phyloP scores from a whole-genome alignment of 129 eudicot species.

The Artemisia argyi region DNA sequence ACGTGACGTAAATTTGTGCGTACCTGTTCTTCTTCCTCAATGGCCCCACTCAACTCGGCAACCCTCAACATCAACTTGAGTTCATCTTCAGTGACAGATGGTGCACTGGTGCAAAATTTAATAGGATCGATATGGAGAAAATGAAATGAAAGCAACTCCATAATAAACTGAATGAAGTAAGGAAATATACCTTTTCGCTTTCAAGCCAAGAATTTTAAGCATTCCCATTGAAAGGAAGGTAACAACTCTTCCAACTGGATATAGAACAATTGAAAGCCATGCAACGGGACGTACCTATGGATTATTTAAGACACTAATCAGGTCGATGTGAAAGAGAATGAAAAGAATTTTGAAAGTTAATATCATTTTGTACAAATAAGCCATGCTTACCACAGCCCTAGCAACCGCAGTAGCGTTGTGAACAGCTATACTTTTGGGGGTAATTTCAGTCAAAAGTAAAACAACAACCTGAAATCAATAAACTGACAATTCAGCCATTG shows the following conservation, averaged over 20 bases:
- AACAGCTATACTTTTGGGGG: conserved; percentile 77
- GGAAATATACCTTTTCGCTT: conserved; percentile 49
- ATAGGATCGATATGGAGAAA: not conserved
- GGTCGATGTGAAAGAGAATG: conserved; percentile 11
- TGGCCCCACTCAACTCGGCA: conserved; percentile 74
- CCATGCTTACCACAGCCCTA: conserved; percentile 62
- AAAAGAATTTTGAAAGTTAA: too few species aligned
- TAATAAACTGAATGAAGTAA: not conserved
- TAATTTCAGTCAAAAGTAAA: conserved; percentile 70
- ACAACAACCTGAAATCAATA: conserved; percentile 54
- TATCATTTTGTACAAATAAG: not conserved
- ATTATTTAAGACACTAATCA: conserved; percentile 24
- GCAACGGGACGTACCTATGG: conserved; percentile 72
- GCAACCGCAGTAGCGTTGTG: conserved; percentile 77
- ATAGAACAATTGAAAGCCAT: conserved; percentile 67
- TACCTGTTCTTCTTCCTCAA: conserved; percentile 85
- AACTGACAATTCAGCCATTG: conserved; percentile 3
- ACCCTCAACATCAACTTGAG: conserved; percentile 70
- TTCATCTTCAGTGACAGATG: conserved; percentile 73
- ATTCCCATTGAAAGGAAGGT: conserved; percentile 73
- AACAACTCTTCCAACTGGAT: conserved; percentile 79
- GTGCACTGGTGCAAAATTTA: conserved; percentile 40
- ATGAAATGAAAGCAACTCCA: not conserved
- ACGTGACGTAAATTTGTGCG: not conserved
- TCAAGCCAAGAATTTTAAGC: conserved; percentile 67